phyloP scores from a whole-genome alignment of 768 basidiomycete genomes.

The Gelatoporia subvermispora region DNA sequence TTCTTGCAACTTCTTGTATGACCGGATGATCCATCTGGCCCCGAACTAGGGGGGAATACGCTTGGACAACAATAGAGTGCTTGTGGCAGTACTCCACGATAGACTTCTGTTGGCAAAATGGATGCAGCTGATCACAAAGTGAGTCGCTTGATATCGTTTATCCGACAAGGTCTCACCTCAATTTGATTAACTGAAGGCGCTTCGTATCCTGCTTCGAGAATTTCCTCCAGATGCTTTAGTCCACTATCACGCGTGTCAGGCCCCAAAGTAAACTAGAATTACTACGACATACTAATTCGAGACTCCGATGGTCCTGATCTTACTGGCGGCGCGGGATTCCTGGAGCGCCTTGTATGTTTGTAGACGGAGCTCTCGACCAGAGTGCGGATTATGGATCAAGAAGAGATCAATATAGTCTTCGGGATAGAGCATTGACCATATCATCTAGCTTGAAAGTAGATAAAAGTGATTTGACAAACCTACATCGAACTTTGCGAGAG shows the following conservation, averaged over 20 bases:
- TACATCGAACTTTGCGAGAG: slow-evolving; percentile 51
- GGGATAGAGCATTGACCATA: not conserved
- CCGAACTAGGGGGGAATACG: slow-evolving; percentile 64
- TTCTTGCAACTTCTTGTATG: slow-evolving; percentile 49
- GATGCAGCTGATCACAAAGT: slow-evolving; percentile 59
- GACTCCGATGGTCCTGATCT: slow-evolving; percentile 37
- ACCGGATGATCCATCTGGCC: slow-evolving; percentile 41
- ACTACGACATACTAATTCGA: slow-evolving; percentile 40
- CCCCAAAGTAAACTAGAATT: not conserved
- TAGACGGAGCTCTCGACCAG: slow-evolving; percentile 34
- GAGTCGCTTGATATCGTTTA: not conserved
- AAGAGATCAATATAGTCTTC: slow-evolving; percentile 43
- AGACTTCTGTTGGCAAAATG: slow-evolving; percentile 73
- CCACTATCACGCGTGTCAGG: slow-evolving; percentile 37
- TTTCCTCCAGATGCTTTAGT: slow-evolving; percentile 72
- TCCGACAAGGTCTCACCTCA: slow-evolving; percentile 42
- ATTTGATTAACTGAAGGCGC: slow-evolving; percentile 79
- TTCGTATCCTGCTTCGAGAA: slow-evolving; percentile 53
- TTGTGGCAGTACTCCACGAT: slow-evolving; percentile 64
- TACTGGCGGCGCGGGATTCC: slow-evolving; percentile 30
- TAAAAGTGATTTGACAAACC: slow-evolving; percentile 31
- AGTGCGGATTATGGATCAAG: slow-evolving; percentile 40
- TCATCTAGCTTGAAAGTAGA: slow-evolving; percentile 8
- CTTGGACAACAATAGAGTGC: slow-evolving; percentile 35
- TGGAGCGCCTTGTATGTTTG: slow-evolving; percentile 36